These are phyloP conservation scores for Pyricularia grisea DNA, from an alignment of 2,329 filamentous ascomycete genomes.

Conservation along the genomic window DNA sequence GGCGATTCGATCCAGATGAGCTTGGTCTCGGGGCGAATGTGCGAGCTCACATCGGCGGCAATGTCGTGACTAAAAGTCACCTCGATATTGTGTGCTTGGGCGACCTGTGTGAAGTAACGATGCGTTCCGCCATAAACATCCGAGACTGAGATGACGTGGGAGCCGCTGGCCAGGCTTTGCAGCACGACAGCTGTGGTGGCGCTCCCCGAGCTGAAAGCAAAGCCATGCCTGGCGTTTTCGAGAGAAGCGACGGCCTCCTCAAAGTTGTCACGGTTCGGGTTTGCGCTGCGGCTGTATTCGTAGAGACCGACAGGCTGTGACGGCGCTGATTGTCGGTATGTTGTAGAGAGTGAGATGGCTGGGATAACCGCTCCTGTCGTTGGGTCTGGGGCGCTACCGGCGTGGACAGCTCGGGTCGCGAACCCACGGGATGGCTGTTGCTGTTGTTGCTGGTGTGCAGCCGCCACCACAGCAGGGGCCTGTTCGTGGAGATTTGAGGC, in stretches of 20 bases:
- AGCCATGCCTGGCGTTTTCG: conserved; percentile 84
- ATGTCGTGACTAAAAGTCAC: conserved; percentile 93
- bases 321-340: conserved; percentile 83
- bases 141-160: conserved; percentile 91
- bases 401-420: conserved; percentile 90
- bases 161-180: conserved; percentile 82
- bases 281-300: conserved; percentile 89
- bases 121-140: conserved; percentile 98
- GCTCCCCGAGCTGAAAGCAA: conserved; percentile 90
- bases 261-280: conserved; percentile 94
- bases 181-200: conserved; percentile 90
- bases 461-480: not conserved
- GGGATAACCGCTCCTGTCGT: conserved; percentile 92
- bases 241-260: conserved; percentile 85
- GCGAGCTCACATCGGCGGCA: conserved; percentile 72
- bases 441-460: not conserved
- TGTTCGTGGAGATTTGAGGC: not conserved
- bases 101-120: conserved; percentile 97
- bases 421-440: conserved; percentile 51
- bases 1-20: conserved; percentile 96
- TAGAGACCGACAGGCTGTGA: conserved; percentile 81
- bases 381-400: conserved; percentile 83
- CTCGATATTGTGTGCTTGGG: conserved; percentile 83
- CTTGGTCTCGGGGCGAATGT: conserved; percentile 84
- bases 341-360: conserved; percentile 91